Conservation (phyloP, 768 basidiomycete species). For the Amanita subjunquillea region DNA sequence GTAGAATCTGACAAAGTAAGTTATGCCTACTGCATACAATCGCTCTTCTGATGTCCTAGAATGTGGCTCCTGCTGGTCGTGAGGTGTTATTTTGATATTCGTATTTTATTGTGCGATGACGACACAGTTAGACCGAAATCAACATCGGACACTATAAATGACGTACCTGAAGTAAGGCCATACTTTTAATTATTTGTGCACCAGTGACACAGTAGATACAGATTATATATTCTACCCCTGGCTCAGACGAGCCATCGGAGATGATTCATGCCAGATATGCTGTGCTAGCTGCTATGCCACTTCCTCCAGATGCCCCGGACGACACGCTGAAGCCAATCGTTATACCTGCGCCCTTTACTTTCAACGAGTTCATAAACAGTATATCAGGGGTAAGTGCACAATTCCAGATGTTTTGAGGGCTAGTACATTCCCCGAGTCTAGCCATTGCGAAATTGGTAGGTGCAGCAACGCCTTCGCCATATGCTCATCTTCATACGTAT, state of each 20-base stretch:
- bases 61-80: constrained; percentile 10
- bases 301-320: constrained; percentile 54
- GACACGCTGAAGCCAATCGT: constrained; percentile 60
- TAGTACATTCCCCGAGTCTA: constrained; percentile 16
- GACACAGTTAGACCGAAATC: neutral
- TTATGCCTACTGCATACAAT: neutral
- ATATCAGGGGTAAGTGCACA: constrained; percentile 3
- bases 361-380: constrained; percentile 37
- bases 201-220: neutral
- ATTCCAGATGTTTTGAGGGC: neutral
- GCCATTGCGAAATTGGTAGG: constrained; percentile 52
- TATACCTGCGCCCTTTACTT: constrained; percentile 50
- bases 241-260: constrained; percentile 6
- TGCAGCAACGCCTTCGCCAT: neutral
- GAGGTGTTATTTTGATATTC: neutral
- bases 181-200: constrained; percentile 1
- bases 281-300: constrained; percentile 47
- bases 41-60: neutral
- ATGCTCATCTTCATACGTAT: neutral
- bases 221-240: constrained; percentile 3
- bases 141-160: constrained; percentile 13
- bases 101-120: neutral
- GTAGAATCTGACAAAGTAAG: constrained; percentile 20
- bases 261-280: constrained; percentile 41
- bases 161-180: constrained; percentile 47